A percentile compares a stretch with the other conserved stretches of the same genome.
These are phyloP conservation scores for Dichomitus squalens DNA, from an alignment of 1,284 basidiomycete species.

Conservation along the genomic window DNA sequence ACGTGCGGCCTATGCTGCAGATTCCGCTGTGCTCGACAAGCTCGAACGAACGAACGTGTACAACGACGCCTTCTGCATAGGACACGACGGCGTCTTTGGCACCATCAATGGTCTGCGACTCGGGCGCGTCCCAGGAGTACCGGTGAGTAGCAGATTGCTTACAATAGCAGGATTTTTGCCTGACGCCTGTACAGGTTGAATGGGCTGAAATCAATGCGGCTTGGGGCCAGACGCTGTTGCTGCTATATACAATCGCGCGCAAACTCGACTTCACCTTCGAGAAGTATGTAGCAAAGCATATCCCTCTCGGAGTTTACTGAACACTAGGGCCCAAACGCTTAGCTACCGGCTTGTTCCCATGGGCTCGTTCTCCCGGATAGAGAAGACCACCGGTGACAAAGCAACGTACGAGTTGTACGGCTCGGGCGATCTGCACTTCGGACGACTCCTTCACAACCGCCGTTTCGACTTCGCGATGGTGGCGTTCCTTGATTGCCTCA, in stretches of 20 bases:
- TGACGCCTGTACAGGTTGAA: conserved; percentile 65
- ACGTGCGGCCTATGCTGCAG: conserved; percentile 74
- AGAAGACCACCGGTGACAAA: conserved; percentile 82
- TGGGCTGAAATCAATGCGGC: conserved; percentile 99
- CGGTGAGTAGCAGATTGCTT: conserved; percentile 44
- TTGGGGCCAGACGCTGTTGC: conserved; percentile 94
- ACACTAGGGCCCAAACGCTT: not conserved
- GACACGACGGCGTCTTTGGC: conserved; percentile 91
- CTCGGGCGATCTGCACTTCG: conserved; percentile 87
- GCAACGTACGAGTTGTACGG: conserved; percentile 88
- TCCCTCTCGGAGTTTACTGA: not conserved
- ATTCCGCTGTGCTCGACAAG: conserved; percentile 78
- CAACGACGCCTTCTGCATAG: conserved; percentile 98
- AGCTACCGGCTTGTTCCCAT: conserved; percentile 90
- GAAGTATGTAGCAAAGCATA: conserved; percentile 51
- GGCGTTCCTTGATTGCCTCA: conserved; percentile 91
- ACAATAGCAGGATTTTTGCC: not conserved
- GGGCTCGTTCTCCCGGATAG: conserved; percentile 92
- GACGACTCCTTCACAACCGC: conserved; percentile 88
- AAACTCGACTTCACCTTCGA: conserved; percentile 89
- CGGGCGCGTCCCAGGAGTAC: conserved; percentile 81
- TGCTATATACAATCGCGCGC: conserved; percentile 88
- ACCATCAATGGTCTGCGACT: conserved; percentile 96
- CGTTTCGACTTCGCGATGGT: conserved; percentile 97
- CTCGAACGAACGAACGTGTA: conserved; percentile 96